Conservation (phyloP, 139 green algal genomes). For the Chlorella sp. region DNA sequence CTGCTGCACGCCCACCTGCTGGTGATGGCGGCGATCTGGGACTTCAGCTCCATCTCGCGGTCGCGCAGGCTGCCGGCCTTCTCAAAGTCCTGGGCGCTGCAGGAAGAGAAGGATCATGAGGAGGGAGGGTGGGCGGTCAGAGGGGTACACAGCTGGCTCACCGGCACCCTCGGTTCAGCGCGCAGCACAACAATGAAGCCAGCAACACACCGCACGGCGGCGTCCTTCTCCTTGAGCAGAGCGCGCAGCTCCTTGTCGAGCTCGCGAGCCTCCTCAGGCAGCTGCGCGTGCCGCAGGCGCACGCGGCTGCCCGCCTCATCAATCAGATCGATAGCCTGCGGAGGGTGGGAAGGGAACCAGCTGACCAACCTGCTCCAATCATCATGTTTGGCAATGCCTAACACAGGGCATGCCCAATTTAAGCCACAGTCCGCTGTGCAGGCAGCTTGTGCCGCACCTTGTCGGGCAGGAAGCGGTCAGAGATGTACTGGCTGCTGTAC, state of each 20-base stretch:
- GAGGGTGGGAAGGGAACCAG: background rate
- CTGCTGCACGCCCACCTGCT: constrained; percentile 46
- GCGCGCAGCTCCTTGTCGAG: constrained; percentile 90
- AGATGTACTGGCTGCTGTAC: constrained; percentile 96
- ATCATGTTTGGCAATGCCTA: no score
- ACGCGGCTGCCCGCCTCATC: constrained; percentile 98
- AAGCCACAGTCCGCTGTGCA: no score
- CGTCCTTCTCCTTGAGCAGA: constrained; percentile 99
- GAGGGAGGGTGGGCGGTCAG: no score
- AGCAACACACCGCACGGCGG: constrained; percentile 73
- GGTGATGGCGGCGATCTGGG: constrained; percentile 92
- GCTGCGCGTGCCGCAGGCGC: constrained; percentile 94
- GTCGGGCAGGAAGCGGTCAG: constrained; percentile 79
- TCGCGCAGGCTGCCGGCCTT: constrained; percentile 96
- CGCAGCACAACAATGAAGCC: no score
- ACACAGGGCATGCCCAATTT: no score
- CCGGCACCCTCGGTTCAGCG: no score
- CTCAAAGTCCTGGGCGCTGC: constrained; percentile 81
- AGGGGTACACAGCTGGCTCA: no score
- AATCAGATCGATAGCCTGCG: constrained; percentile 98
- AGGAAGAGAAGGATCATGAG: background rate
- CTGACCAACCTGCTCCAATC: no score
- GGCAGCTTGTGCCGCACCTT: constrained; percentile 58
- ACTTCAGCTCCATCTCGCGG: constrained; percentile 97
- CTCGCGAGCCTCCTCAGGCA: constrained; percentile 97